phyloP scores from a whole-genome alignment of 2,329 filamentous ascomycete species.

The Verticillium dahliae region DNA sequence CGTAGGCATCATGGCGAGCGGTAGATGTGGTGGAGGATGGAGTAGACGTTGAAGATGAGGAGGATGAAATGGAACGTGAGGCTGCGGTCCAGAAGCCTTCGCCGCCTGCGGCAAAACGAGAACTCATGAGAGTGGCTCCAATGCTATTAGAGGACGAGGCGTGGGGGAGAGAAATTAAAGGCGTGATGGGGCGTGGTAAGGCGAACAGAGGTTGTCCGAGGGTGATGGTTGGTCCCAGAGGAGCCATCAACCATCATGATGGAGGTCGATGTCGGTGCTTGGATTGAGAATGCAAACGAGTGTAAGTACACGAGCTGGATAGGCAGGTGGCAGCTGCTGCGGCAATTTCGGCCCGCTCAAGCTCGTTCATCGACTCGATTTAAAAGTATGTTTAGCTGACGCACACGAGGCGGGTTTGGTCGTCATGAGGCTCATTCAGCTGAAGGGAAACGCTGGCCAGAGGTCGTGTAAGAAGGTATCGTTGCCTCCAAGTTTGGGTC shows the following conservation, averaged over 20 bases:
- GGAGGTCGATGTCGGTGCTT: not conserved
- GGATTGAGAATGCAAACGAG: not conserved
- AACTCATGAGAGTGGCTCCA: not conserved
- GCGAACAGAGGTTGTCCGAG: not conserved
- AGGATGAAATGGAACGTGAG: conserved; percentile 6
- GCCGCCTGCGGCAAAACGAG: conserved; percentile 3
- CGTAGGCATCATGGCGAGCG: not conserved
- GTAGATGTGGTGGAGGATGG: not conserved
- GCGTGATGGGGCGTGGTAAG: not conserved
- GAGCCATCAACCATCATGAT: not conserved
- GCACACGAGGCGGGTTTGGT: not conserved
- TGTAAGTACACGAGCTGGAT: not conserved
- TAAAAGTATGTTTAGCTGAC: not conserved
- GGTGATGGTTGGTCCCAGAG: not conserved
- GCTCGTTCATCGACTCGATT: not conserved
- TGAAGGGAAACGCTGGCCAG: not conserved
- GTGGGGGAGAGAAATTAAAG: not conserved
- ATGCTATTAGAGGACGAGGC: not conserved
- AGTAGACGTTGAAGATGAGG: not conserved
- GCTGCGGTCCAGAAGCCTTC: conserved; percentile 18
- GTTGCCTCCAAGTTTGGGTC: not conserved
- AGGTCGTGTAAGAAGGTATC: not conserved
- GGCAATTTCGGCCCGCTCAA: not conserved
- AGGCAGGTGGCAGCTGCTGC: not conserved
- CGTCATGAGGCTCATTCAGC: not conserved